Evolutionary conservation across 2,329 filamentous ascomycete species (phyloP), one percentile per base, ranked within the genome.

Genomic region (Nannizziopsis barbatae): DNA sequence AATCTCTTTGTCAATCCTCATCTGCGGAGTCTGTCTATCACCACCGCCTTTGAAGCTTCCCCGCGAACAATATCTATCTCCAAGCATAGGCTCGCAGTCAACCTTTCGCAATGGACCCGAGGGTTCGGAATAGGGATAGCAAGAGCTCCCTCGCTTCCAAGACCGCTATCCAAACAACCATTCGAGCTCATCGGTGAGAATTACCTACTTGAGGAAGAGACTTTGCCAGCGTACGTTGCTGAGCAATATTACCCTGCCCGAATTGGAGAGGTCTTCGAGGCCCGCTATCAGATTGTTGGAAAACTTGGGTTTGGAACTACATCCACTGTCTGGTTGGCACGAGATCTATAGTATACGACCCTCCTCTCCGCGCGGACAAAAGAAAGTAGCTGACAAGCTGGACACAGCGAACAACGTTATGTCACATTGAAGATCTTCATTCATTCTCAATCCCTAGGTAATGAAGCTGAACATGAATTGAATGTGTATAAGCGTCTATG

Each of bases 401-500:
- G 56, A 39, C 44, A 38, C 15, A 64, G 60, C 11, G 15, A 42
- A 32, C 49, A 56, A 27, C 55, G 55, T 35, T 62, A 63, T 57
- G 61, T 65, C 10, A 59, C 51, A 2, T 54, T 63, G 17, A 65
- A 62, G 31, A 57, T 65, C 7, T 62, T 58, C 27, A 53, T 61
- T 45, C 52, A 59, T 27, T 51, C 61, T 50, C 30, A 53, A 33
- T 60, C 57, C 2, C 56, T 63, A 54, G 61, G 57, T 1, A 51
- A 58, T 33, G 57, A 60, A 37, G 2, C 62, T n/a, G 58, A 64
- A 42, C 27, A 68, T 12, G 71, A 74, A 55, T 53, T 71, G 9
- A 54, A 59, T 2, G 71, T 72, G n/a, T 72, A 73, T 42, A 63
- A 64, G 52, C 62, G 60, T 17, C 66, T 73, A 2, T 58, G 61